Conservation (phyloP, 139 green algal genomes). For the Astrephomene gubernaculifera region DNA sequence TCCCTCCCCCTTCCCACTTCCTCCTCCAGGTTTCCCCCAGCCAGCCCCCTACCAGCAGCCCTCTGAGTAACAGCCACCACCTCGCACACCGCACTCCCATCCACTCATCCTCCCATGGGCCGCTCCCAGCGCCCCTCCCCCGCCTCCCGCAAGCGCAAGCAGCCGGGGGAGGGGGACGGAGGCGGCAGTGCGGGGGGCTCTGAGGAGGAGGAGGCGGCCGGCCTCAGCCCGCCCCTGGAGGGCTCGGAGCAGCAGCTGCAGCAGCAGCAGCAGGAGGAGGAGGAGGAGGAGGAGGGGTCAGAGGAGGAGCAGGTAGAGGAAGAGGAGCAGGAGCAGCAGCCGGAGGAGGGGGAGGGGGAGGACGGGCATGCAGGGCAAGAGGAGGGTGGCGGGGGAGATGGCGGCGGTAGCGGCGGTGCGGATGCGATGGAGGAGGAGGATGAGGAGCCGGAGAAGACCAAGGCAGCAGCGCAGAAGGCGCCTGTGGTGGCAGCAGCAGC, state of each 20-base stretch:
- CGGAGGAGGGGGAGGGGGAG: not conserved
- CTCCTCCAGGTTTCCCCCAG: no score
- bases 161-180: not conserved
- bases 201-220: not conserved
- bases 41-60: no score
- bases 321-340: not conserved
- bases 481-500: no score
- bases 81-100: no score
- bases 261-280: not conserved
- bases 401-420: not conserved
- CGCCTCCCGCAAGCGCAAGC: not conserved
- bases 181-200: not conserved
- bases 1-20: no score
- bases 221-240: not conserved
- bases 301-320: not conserved
- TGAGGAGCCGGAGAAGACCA: no score
- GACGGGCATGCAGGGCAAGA: not conserved
- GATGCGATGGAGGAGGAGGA: not conserved
- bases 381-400: not conserved
- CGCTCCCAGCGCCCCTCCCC: not conserved
- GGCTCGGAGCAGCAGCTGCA: not conserved
- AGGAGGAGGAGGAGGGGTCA: not conserved
- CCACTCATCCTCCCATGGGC: no score
- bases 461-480: no score
- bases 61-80: no score